Evolutionary conservation across 2,329 filamentous ascomycete species (phyloP).

Genomic region (Fusarium nodosum): DNA sequence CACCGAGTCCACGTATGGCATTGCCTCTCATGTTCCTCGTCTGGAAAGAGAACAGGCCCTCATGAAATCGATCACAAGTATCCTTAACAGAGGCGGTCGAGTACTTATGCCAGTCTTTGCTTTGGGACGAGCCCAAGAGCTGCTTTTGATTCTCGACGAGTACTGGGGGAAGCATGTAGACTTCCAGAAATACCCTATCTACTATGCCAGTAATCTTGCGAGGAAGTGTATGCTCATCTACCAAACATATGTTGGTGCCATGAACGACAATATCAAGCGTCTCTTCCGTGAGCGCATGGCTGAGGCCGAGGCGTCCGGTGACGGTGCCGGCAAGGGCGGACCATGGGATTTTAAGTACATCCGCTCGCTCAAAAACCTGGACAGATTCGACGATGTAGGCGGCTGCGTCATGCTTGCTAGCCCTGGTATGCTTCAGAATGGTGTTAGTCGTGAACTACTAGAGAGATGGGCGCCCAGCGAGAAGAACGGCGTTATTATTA

Average conservation of each 20-base stretch:
- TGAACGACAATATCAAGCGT: conserved; percentile 99
- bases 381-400: conserved; percentile 95
- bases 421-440: conserved; percentile 98
- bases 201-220: conserved; percentile 95
- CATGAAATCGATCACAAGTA: conserved; percentile 94
- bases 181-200: conserved; percentile 92
- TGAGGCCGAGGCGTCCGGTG: conserved; percentile 85
- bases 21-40: conserved; percentile 91
- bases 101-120: conserved; percentile 97
- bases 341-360: conserved; percentile 99
- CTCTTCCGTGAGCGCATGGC: conserved; percentile 94
- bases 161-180: conserved; percentile 94
- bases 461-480: conserved; percentile 97
- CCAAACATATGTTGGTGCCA: conserved; percentile 96
- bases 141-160: conserved; percentile 94
- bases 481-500: conserved; percentile 98
- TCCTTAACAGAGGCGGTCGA: conserved; percentile 91
- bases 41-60: conserved; percentile 91
- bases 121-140: conserved; percentile 91
- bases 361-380: conserved; percentile 89
- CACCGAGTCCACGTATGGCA: conserved; percentile 96
- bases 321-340: conserved; percentile 80
- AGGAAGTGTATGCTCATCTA: conserved; percentile 99
- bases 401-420: conserved; percentile 97
- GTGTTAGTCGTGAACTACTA: conserved; percentile 90